A percentile compares a stretch with the other conserved stretches of the same genome.
phyloP scores from a whole-genome alignment of 768 basidiomycete genomes.

The Phlegmacium glaucopus region DNA sequence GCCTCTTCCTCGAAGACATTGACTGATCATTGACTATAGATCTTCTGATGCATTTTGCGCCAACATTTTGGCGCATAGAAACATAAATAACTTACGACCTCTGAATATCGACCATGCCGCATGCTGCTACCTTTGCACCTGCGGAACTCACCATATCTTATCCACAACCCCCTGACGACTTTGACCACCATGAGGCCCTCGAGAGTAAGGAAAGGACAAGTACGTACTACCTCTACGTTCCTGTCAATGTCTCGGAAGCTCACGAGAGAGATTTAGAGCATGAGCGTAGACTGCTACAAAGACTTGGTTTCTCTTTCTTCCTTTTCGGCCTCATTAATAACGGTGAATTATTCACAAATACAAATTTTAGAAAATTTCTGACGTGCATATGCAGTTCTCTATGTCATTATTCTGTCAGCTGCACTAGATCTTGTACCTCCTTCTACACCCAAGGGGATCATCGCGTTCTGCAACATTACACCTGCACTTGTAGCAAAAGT shows the following conservation, averaged over 20 bases:
- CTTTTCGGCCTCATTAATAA: constrained; percentile 93
- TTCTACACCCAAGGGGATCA: constrained; percentile 90
- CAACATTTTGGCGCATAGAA: too few species aligned
- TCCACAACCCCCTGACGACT: not conserved
- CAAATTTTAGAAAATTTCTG: not conserved
- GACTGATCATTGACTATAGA: too few species aligned
- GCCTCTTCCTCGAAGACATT: too few species aligned
- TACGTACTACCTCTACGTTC: not conserved
- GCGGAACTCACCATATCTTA: constrained; percentile 6
- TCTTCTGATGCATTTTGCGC: too few species aligned
- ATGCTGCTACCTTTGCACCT: constrained; percentile 6
- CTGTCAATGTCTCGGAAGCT: not conserved
- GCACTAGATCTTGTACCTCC: constrained; percentile 93
- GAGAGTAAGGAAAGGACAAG: not conserved
- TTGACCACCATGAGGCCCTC: not conserved
- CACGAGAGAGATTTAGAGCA: constrained; percentile 14
- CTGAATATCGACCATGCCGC: too few species aligned
- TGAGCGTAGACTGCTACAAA: constrained; percentile 30
- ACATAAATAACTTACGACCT: too few species aligned
- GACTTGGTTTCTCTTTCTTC: constrained; percentile 71
- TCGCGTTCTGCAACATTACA: constrained; percentile 92
- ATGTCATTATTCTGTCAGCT: constrained; percentile 95
- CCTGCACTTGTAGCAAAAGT: constrained; percentile 86
- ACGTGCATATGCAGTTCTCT: constrained; percentile 56
- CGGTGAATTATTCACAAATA: constrained; percentile 42